Percentiles rank a stretch among this genome's conserved stretches.
Evolutionary conservation across 2,329 filamentous ascomycete genomes (phyloP).

Genomic region (Pseudogymnoascus destructans): DNA sequence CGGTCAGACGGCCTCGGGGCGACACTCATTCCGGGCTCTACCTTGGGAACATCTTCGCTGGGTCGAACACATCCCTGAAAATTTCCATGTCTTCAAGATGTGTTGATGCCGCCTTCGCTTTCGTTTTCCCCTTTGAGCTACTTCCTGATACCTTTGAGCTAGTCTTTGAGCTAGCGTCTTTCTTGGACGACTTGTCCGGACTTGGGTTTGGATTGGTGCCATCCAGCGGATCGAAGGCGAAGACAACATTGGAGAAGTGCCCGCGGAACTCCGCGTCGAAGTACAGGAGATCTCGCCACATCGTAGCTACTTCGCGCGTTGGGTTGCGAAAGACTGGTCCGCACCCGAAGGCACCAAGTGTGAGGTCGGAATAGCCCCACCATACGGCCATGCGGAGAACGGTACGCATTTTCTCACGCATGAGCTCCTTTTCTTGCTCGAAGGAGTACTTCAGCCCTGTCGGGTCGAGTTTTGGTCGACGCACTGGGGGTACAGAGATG

Average conservation of each 20-base stretch:
- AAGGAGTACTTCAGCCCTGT: slow-evolving; percentile 59
- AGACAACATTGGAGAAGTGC: slow-evolving; percentile 47
- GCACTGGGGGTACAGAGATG: slow-evolving; percentile 59
- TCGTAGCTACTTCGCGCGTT: slow-evolving; percentile 47
- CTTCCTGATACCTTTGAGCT: slow-evolving; percentile 29
- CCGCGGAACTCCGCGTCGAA: slow-evolving; percentile 50
- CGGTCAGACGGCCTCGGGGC: background rate
- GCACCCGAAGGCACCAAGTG: slow-evolving; percentile 52
- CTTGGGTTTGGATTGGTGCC: slow-evolving; percentile 20
- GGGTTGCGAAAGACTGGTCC: slow-evolving; percentile 53
- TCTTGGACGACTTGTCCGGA: background rate
- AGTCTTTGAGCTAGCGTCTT: slow-evolving; percentile 24
- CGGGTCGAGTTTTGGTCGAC: slow-evolving; percentile 60
- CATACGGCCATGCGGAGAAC: slow-evolving; percentile 57
- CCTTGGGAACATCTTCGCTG: slow-evolving; percentile 30
- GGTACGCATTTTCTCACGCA: slow-evolving; percentile 58
- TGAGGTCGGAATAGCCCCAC: slow-evolving; percentile 42
- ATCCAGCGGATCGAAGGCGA: slow-evolving; percentile 45
- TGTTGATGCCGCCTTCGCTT: slow-evolving; percentile 20
- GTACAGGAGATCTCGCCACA: slow-evolving; percentile 53
- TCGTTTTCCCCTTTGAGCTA: slow-evolving; percentile 23
- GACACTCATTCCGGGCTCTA: background rate
- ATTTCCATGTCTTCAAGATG: slow-evolving; percentile 34
- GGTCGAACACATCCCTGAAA: slow-evolving; percentile 38
- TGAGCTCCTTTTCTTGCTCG: slow-evolving; percentile 54